Base-by-base conservation (phyloP, 2,329 filamentous ascomycete species). In the Hypomyces perniciosus region DNA sequence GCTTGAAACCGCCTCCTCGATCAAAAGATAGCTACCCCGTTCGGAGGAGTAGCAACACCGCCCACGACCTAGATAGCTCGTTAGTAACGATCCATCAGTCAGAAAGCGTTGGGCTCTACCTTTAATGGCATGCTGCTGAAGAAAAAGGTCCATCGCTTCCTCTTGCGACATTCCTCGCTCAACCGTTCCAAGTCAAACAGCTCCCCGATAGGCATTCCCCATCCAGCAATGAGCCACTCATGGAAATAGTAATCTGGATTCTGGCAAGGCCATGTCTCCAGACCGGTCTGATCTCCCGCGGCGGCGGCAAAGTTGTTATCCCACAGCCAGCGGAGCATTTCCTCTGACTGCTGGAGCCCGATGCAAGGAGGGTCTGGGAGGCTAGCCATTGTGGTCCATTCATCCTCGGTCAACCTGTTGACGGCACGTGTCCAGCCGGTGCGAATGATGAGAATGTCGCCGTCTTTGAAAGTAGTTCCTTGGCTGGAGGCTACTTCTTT, bases 401-500 rank as follows among this genome's bases (percentile, higher is more conserved):
- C 65, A 5, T 68, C 66, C 0, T 59, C 54, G 1, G 66, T 57
- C 2, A 72, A 61, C 6, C 60, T 59, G 5, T 71, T 62, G 59
- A 78, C 74, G 4, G 64, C 72, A 12, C 69, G 64, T 0, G 71
- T 71, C 65, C 75, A 81, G 7, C 79, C 79, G 0, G 73, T 73
- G 27, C 79, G 73, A 40, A 83, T 68, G 55, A 84, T 71, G 39
- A 84, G 67, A 30, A 84, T 78, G 52, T 84, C 80, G 10, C 80
- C 80, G 4, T 61, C 61, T 5, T 64, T 66, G 39, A 79, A 70
- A 1, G 64, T 61, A 0, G 71, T 69, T 20, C 68, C 66, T 56
- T 79, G 69, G 39, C 67, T 66, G 50, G 63, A 60, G 1, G 73
- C 73, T 7, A 79, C 68, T 27, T 68, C 63, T 44, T 73, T 62